Evolutionary conservation across 2,329 filamentous ascomycete genomes (phyloP).

Genomic region (Botrytis pseudocinerea): DNA sequence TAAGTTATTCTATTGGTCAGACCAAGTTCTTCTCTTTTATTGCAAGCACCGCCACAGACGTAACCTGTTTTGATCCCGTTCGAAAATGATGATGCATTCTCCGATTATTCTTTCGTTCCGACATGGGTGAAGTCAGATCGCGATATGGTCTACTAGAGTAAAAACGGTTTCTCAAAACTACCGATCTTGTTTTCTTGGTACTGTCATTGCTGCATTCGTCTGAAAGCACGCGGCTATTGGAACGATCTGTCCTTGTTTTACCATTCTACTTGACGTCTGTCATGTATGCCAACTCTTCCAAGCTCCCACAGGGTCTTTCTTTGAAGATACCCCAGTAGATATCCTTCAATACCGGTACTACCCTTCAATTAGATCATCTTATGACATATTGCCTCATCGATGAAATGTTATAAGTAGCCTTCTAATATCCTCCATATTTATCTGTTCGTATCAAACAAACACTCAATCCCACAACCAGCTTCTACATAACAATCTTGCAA

Average conservation of each 20-base stretch:
- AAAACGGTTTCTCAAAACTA: neutral
- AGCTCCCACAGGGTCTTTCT: neutral
- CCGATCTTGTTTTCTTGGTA: constrained; percentile 9
- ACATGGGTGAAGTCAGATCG: neutral
- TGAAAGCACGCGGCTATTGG: neutral
- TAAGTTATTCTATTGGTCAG: neutral
- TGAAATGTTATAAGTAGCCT: constrained; percentile 16
- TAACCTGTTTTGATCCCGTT: constrained; percentile 2
- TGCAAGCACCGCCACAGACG: constrained; percentile 6
- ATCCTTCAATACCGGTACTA: neutral
- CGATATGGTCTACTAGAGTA: neutral
- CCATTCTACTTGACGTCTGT: neutral
- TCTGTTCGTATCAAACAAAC: neutral
- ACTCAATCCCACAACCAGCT: neutral
- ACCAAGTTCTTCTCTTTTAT: neutral
- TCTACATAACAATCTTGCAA: neutral
- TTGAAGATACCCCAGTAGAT: neutral
- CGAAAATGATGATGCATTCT: neutral
- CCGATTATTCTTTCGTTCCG: neutral
- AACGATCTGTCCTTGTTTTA: constrained; percentile 1
- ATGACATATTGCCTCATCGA: neutral
- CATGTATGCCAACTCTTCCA: constrained; percentile 23
- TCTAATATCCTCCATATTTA: neutral
- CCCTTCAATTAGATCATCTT: constrained; percentile 19
- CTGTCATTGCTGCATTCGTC: neutral